These are phyloP conservation scores for Suhomyces kilbournensis DNA, from an alignment of 805 yeast genomes.

Conservation along the genomic window DNA sequence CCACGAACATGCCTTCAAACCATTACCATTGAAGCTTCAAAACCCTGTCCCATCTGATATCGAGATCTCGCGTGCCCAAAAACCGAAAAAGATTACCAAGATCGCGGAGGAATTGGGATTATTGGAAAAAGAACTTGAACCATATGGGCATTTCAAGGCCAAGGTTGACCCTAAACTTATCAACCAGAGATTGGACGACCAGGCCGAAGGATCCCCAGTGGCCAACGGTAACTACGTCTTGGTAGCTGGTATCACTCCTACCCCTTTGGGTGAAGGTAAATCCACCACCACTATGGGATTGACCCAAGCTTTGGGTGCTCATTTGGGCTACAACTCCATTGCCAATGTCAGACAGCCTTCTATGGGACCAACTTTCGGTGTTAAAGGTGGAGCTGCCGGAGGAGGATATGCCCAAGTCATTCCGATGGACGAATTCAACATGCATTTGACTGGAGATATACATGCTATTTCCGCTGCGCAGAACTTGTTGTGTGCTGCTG, in stretches of 20 bases:
- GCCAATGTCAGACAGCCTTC: constrained; percentile 87
- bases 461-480: constrained; percentile 84
- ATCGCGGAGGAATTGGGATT: constrained; percentile 71
- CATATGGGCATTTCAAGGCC: constrained; percentile 73
- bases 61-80: constrained; percentile 73
- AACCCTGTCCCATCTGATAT: constrained; percentile 80
- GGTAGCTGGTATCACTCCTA: constrained; percentile 83
- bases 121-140: constrained; percentile 65
- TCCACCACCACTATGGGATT: constrained; percentile 81
- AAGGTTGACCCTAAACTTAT: constrained; percentile 54
- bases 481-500: constrained; percentile 79
- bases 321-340: constrained; percentile 61
- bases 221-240: constrained; percentile 71
- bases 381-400: constrained; percentile 90
- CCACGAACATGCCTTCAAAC: constrained; percentile 48
- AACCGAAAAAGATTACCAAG: constrained; percentile 65
- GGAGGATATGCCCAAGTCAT: constrained; percentile 86
- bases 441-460: constrained; percentile 84
- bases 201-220: constrained; percentile 61
- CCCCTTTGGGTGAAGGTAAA: constrained; percentile 84
- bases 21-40: constrained; percentile 54
- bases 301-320: constrained; percentile 79
- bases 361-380: constrained; percentile 87
- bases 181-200: constrained; percentile 47
- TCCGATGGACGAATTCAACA: constrained; percentile 86